phyloP scores from a whole-genome alignment of 2,329 filamentous ascomycete genomes.

The Penicillium sp. region DNA sequence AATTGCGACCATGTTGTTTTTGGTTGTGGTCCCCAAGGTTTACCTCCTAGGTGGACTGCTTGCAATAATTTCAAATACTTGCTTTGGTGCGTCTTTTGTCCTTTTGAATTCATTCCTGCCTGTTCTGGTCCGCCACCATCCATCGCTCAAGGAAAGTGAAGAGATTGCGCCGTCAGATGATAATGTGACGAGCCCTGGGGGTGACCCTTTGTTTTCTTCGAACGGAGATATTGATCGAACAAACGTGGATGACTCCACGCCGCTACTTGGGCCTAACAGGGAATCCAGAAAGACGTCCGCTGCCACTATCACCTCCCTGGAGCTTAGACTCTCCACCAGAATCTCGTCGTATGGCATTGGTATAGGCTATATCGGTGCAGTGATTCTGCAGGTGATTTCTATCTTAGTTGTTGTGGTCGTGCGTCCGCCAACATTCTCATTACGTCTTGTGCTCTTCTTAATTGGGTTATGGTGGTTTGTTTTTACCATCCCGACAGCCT shows the following conservation, averaged over 20 bases:
- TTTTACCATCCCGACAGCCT: conserved; percentile 82
- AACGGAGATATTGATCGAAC: background rate
- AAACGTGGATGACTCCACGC: conserved; percentile 22
- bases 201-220: conserved; percentile 6
- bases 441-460: conserved; percentile 80
- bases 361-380: conserved; percentile 84
- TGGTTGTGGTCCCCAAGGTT: conserved; percentile 69
- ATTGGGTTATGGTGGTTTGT: conserved; percentile 90
- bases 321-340: conserved; percentile 78
- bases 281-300: conserved; percentile 2
- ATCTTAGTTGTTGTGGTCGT: conserved; percentile 73
- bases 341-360: conserved; percentile 92
- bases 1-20: conserved; percentile 80
- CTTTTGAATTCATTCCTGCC: conserved; percentile 93
- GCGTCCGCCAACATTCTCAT: conserved; percentile 76
- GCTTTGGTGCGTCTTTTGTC: conserved; percentile 92
- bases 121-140: conserved; percentile 82
- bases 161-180: background rate
- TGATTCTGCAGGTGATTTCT: conserved; percentile 77
- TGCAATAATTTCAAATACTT: conserved; percentile 87
- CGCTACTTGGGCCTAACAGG: conserved; percentile 24
- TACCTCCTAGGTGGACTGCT: conserved; percentile 80
- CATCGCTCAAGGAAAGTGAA: conserved; percentile 41
- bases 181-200: background rate
- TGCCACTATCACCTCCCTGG: conserved; percentile 47